A percentile compares a stretch with the other conserved stretches of the same genome.
Conservation (phyloP, 1,139 yeast genomes). For the Candida sp. region DNA sequence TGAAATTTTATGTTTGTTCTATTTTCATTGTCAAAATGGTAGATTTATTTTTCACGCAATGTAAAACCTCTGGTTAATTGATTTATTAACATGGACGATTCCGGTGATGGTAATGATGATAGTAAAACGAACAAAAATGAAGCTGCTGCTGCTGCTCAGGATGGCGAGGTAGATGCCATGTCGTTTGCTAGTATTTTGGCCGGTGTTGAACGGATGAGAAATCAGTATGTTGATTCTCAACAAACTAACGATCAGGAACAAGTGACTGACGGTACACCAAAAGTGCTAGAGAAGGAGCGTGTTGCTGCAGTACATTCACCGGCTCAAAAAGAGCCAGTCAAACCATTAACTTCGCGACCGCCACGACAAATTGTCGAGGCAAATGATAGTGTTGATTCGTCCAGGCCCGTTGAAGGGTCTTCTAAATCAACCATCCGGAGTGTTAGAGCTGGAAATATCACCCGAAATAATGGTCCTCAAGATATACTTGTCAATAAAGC, state of each 20-base stretch:
- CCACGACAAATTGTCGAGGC: background rate
- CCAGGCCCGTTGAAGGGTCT: background rate
- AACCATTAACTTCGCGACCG: conserved; percentile 2
- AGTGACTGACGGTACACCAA: background rate
- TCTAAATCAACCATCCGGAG: conserved; percentile 3
- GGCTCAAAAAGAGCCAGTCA: conserved; percentile 1
- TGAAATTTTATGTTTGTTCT: too few relatives aligned
- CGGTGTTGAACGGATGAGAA: conserved; percentile 53
- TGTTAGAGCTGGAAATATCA: conserved; percentile 3
- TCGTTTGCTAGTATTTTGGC: conserved; percentile 65
- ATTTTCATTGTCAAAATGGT: too few relatives aligned
- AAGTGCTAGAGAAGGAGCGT: conserved; percentile 6
- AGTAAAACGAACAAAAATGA: background rate
- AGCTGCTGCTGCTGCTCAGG: background rate
- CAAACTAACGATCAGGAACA: background rate
- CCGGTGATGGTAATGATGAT: conserved; percentile 1
- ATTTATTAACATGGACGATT: conserved; percentile 4
- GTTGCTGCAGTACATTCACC: conserved; percentile 6
- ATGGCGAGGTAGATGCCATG: conserved; percentile 36
- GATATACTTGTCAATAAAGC: conserved; percentile 31
- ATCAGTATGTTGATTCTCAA: conserved; percentile 18
- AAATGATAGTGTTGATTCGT: too few relatives aligned
- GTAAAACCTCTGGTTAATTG: background rate
- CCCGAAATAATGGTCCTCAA: conserved; percentile 15
- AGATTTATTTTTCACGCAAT: background rate